Evolutionary conservation across 805 yeast species (phyloP), one percentile per base, ranked within the genome.

Genomic region (Huiozyma sinensis): DNA sequence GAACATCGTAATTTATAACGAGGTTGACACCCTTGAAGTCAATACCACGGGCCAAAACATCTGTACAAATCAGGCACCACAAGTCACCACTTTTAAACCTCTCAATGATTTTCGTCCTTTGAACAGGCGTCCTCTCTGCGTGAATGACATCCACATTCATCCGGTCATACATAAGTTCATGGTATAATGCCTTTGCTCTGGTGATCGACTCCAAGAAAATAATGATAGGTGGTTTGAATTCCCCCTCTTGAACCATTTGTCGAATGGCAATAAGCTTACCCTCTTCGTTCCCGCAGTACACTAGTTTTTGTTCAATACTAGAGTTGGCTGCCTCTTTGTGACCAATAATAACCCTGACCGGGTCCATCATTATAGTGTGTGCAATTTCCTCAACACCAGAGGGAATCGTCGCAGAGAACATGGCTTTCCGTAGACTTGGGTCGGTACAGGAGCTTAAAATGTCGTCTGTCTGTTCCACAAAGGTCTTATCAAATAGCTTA

Each of bases 61-160:
- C 99, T 0, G 99, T 92, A 62, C 97, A 88, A 43, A 92, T 90
- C 50, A 92, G 71, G 39, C 92, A 95, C 98, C 98, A 92, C 30
- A 89, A 71, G 30, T 90, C 94, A 28, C 98, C 99, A 44, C 73
- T 75, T 61, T 79, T 85, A 68, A 92, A 92, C 52, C 83, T 70
- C 57, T 84, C 84, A 48, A 92, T 84, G 13, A 83, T 83, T 36
- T 77, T 79, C 47, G 85, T 87, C 67, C 98, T 77, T 66, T 92
- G 97, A 31, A 75, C 72, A 43, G 82, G 87, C 0, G 97, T 83
- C 63, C 94, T 79, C 54, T 92, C 97, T 1, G 97, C 92, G 60
- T 92, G 97, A 40, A 92, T 88, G 12, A 86, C 96, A 59, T 90
- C 98, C 37, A 92, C 96, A 55, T 88, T 90, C 50, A 92, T 66